These are phyloP conservation scores for Crithidia sp. DNA, from an alignment of 208 protist genomes.

Conservation along the genomic window DNA sequence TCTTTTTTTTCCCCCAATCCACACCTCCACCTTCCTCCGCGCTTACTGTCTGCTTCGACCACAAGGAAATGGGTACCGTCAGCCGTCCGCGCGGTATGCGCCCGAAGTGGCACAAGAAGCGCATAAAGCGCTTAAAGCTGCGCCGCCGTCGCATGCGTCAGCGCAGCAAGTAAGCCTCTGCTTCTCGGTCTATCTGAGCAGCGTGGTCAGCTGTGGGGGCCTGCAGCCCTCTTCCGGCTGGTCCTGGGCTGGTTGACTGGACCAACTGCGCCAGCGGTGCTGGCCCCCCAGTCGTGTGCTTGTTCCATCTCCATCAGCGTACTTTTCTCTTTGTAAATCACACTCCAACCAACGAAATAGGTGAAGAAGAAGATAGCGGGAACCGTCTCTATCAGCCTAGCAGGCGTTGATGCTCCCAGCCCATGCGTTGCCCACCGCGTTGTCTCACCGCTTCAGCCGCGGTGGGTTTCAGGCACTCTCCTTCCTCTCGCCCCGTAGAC, in stretches of 20 bases:
- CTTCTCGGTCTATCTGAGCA: background rate
- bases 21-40: background rate
- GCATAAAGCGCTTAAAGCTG: slow-evolving; percentile 92
- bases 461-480: no score
- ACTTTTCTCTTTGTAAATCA: slow-evolving; percentile 20
- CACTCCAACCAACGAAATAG: background rate
- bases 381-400: no score
- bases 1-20: slow-evolving; percentile 4
- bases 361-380: no score
- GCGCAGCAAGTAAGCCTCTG: slow-evolving; percentile 83
- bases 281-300: slow-evolving; percentile 2
- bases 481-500: no score
- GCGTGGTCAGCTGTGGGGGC: background rate
- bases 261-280: background rate
- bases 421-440: background rate
- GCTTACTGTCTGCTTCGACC: background rate
- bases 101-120: slow-evolving; percentile 94
- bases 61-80: slow-evolving; percentile 77
- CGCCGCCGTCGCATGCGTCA: slow-evolving; percentile 88
- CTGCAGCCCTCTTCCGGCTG: background rate
- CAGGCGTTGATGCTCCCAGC: no score
- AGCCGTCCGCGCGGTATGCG: slow-evolving; percentile 88
- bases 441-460: background rate
- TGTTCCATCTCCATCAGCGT: slow-evolving; percentile 13
- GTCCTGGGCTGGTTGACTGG: no score